phyloP scores from a whole-genome alignment of 2,329 filamentous ascomycete genomes.

The Chaetothyriales sp. region DNA sequence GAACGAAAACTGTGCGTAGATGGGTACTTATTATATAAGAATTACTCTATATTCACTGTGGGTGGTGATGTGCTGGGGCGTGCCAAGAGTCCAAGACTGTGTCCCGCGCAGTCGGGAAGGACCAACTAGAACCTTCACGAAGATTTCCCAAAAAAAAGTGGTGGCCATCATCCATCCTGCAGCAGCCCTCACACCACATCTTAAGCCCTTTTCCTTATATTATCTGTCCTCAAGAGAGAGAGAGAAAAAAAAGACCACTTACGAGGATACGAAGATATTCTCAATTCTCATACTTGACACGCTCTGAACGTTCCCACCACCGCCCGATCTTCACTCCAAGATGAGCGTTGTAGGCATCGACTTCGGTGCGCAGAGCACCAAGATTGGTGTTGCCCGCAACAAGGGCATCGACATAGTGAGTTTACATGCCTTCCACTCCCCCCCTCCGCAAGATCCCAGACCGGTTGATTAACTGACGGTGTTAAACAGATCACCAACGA shows the following conservation, averaged over 20 bases:
- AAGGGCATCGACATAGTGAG: constrained; percentile 96
- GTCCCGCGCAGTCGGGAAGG: no score
- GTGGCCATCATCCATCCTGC: neutral
- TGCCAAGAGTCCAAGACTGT: no score
- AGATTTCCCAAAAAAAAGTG: neutral
- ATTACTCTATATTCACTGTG: no score
- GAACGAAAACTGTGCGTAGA: no score
- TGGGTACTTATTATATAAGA: no score
- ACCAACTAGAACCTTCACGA: neutral
- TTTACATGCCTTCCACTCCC: constrained; percentile 32
- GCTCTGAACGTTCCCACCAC: no score
- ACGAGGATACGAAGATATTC: no score
- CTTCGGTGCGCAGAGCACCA: constrained; percentile 92
- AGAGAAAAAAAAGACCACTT: no score
- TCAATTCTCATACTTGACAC: neutral
- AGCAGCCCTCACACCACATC: neutral
- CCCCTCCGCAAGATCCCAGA: no score
- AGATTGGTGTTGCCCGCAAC: constrained; percentile 93
- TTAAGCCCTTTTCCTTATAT: no score
- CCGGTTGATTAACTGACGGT: constrained; percentile 4
- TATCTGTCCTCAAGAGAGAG: no score
- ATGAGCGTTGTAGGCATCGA: constrained; percentile 67
- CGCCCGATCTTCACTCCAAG: neutral
- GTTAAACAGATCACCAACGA: constrained; percentile 78
- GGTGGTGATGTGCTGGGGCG: no score